Conservation (phyloP, 139 green algal species). For the Penium margaritaceum region DNA sequence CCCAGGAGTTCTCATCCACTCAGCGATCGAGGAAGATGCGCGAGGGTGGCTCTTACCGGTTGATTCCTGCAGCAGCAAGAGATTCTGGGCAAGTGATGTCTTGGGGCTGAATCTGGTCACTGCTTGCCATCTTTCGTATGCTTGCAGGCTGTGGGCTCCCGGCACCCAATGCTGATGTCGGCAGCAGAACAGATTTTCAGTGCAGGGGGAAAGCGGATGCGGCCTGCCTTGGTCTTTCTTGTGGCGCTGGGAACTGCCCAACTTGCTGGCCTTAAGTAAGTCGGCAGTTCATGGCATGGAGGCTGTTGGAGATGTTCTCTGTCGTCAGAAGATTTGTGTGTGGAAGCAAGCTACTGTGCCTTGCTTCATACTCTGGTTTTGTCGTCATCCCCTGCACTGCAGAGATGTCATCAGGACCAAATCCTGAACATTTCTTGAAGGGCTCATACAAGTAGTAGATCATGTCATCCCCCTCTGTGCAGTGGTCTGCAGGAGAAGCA, state of each 20-base stretch:
- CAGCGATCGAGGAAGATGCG: no score
- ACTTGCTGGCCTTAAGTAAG: slow-evolving; percentile 41
- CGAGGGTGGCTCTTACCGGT: no score
- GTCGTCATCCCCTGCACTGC: background rate
- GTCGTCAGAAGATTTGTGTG: no score
- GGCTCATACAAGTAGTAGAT: no score
- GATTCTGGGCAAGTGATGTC: background rate
- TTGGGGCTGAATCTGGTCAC: no score
- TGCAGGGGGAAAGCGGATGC: slow-evolving; percentile 85
- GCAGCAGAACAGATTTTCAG: slow-evolving; percentile 96
- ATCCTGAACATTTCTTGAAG: no score
- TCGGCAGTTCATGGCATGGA: background rate
- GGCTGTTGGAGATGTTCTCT: no score
- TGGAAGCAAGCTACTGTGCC: no score
- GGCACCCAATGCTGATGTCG: slow-evolving; percentile 84
- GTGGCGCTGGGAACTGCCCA: slow-evolving; percentile 69
- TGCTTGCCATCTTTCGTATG: background rate
- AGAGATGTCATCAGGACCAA: no score
- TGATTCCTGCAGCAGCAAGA: background rate
- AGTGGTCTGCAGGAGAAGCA: slow-evolving; percentile 84
- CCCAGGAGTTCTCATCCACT: background rate
- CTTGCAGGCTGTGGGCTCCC: slow-evolving; percentile 72
- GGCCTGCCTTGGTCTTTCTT: slow-evolving; percentile 83
- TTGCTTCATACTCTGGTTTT: background rate
- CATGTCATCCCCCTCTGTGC: no score